These are phyloP conservation scores for Solanum clarkiae DNA, from an alignment of 257 asterid species.

Conservation along the genomic window DNA sequence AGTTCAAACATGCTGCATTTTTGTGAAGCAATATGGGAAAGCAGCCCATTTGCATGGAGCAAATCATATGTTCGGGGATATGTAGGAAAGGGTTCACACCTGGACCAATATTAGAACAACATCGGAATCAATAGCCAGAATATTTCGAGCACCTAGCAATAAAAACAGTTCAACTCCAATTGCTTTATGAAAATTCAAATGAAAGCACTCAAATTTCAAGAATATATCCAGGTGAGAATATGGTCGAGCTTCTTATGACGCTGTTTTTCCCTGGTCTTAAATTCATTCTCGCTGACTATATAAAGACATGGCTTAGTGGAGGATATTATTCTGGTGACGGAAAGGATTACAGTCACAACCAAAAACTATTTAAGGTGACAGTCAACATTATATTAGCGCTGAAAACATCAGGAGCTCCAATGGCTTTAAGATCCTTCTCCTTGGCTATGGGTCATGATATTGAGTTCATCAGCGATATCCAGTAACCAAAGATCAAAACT, in stretches of 20 bases:
- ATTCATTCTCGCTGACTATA: not conserved
- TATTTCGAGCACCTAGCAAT: not conserved
- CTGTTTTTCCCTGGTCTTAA: not conserved
- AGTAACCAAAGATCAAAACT: not conserved
- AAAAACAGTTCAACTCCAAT: not conserved
- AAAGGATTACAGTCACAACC: not conserved
- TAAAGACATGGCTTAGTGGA: not conserved
- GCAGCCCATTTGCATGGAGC: constrained; percentile 74
- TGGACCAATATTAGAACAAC: constrained; percentile 11
- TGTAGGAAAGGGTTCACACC: constrained; percentile 97
- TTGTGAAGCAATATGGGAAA: constrained; percentile 42
- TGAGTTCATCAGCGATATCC: not conserved
- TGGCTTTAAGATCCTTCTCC: not conserved
- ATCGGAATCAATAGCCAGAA: not conserved
- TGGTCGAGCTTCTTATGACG: not conserved
- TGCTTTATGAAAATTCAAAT: not conserved
- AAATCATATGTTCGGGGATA: constrained; percentile 92
- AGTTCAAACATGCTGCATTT: constrained; percentile 49
- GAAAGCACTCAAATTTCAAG: not conserved
- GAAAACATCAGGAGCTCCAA: not conserved
- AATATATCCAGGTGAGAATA: not conserved
- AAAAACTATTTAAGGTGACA: not conserved
- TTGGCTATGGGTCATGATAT: not conserved
- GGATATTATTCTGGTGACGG: not conserved
- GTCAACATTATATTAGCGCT: not conserved